Conservation (phyloP, 768 basidiomycete species). For the Rossbeevera mucosa region DNA sequence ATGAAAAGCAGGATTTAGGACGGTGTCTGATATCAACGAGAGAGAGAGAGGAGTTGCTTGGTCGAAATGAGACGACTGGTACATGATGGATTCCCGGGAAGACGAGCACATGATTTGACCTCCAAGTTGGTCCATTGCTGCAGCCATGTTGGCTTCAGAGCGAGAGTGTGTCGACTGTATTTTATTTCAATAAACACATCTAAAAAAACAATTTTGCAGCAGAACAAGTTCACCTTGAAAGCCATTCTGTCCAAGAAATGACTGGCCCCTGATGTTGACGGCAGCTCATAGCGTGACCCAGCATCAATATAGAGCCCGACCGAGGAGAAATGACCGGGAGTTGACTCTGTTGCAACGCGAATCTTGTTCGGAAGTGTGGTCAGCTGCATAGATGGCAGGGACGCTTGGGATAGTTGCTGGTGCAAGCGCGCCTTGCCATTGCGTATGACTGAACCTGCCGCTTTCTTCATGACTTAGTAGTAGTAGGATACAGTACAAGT, state of each 20-base stretch:
- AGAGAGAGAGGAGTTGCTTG: constrained; percentile 76
- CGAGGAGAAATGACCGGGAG: constrained; percentile 91
- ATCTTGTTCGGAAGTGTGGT: constrained; percentile 91
- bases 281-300: constrained; percentile 83
- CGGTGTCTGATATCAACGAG: constrained; percentile 88
- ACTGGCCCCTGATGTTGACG: constrained; percentile 69
- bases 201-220: background rate
- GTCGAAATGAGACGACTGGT: constrained; percentile 94
- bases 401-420: constrained; percentile 25
- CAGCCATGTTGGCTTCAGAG: constrained; percentile 72
- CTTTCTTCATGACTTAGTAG: constrained; percentile 42
- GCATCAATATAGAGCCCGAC: constrained; percentile 93
- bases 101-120: constrained; percentile 91
- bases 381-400: constrained; percentile 46
- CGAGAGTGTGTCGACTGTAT: constrained; percentile 70
- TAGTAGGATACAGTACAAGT: background rate
- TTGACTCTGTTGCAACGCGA: constrained; percentile 84
- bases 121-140: constrained; percentile 76
- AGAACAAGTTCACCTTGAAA: constrained; percentile 67
- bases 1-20: constrained; percentile 70
- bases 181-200: background rate
- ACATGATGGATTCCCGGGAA: constrained; percentile 93
- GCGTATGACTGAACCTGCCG: constrained; percentile 36
- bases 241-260: constrained; percentile 96
- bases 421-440: constrained; percentile 27